Base-by-base conservation (phyloP, 768 basidiomycete species). In the Lentinus brumalis region DNA sequence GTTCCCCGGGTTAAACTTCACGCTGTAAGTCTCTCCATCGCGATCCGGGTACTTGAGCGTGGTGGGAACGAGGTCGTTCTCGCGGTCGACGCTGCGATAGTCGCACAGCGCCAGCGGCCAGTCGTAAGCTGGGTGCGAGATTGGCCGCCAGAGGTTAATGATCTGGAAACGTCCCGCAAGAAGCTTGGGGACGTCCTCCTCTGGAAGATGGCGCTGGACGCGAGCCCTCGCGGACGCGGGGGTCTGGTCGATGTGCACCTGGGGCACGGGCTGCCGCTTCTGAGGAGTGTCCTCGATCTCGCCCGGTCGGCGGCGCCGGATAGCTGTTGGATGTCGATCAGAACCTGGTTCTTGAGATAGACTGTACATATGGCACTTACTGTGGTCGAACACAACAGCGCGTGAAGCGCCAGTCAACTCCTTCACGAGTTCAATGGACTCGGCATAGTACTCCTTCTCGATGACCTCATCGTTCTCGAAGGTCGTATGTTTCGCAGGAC, bases 311-410 rank as follows among this genome's bases (percentile, higher is more conserved):
- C 70, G 76, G 21, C 79, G 75, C 39, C 81, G 79, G 49, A 81
- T 74, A 0, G 81, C 82, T 82, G 57, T 15, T 35, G 31, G 30
- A 39, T 30, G 16, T 9, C 18, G 31, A 32, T 26, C 21, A 30
- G 32, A n/a, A 38, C 12, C 9, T 30, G 14, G 16, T 18, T 21
- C 3, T 21, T 10, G 21, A 12, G n/a, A 18, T n/a, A 1, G 2
- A 21, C 45, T 5, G 3, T 46, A 10, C 40, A 16, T 14, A 26
- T 29, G 38, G n/a, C 18, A 68, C 85, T 56, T 59, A 85, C 86
- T 87, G 66, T 87, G 86, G 65, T 87, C 86, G 64, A 88, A 89
- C 14, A 87, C 54, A n/a, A 86, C 81, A 10, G 86, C 83, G 29
- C 78, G 75, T 64, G 76, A 82, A 0, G 87, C 87, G 3, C 87